Evolutionary conservation across 441 rosid genomes (phyloP), one percentile per base, ranked within the genome.

Genomic region (Corymbia citriodora): DNA sequence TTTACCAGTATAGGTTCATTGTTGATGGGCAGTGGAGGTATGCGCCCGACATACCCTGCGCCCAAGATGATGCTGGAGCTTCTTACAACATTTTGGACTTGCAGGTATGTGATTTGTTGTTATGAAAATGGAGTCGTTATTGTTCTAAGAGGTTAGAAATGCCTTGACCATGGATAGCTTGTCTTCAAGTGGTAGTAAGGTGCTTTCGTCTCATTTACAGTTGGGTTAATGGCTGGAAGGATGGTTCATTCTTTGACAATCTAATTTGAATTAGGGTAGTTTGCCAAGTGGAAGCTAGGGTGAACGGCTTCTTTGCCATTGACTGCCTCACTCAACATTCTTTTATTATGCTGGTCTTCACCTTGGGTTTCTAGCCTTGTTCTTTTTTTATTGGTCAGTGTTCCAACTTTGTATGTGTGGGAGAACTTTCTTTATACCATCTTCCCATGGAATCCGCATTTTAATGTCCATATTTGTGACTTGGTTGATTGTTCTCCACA

Each of bases 1-100:
- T 97, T 86, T 98, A 98, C 91, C 99, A 96, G 88, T 98, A 97
- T 89, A 93, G 98, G 93, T 97, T 97, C 93, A 90, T 97, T 90
- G 98, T 97, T 53, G 99, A 98, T 95, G 99, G 99, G 57, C 98
- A 95, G 89, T 93, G 96, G 98, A 96, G 94, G 95, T 94, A 95
- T 91, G 94, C 96, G 90, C 96, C 98, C 54, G 99, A 97, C 92
- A 90, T 97, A 87, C 99, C 99, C 52, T 95, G 96, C 91, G 94
- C 96, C 52, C 96, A 94, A 90, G 99, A 97, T 91, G 99, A 96
- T 90, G 89, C 90, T 33, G 98, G 99, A 55, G 97, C 95, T 93
- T 89, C 95, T 91, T 95, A 94, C 95, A 98, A 98, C 93, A 91
- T 96, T 86, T 93, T 98, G 94, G 99, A 97, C 93, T 93, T 97